Evolutionary conservation across 331 rosid species (phyloP).

Genomic region (Rhamnella rubrinervis): DNA sequence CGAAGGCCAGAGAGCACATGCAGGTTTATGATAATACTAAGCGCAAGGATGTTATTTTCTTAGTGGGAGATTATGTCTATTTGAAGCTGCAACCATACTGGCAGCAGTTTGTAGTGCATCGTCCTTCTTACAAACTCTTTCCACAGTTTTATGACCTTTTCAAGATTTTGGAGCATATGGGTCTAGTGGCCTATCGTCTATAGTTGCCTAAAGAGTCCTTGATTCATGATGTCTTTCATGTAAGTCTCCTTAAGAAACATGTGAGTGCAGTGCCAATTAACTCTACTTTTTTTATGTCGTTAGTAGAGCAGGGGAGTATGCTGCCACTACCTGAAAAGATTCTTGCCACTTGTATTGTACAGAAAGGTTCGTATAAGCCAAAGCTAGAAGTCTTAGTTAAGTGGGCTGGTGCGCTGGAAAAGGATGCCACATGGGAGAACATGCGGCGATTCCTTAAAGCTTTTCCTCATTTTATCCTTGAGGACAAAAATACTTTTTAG

Average conservation of each 20-base stretch:
- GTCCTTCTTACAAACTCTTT: too few relatives aligned
- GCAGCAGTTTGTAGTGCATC: not conserved
- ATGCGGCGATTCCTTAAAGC: not conserved
- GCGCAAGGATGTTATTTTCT: not conserved
- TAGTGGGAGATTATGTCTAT: not conserved
- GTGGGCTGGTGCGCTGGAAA: not conserved
- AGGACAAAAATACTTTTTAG: not conserved
- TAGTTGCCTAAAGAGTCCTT: not conserved
- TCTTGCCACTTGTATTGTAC: not conserved
- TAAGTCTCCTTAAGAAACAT: not conserved
- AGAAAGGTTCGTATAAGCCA: too few relatives aligned
- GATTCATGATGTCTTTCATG: not conserved
- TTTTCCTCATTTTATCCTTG: not conserved
- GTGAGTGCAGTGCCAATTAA: not conserved
- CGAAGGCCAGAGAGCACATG: not conserved
- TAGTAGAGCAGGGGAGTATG: not conserved
- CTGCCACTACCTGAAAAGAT: not conserved
- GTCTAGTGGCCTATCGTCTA: not conserved
- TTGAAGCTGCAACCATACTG: not conserved
- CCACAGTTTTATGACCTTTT: not conserved
- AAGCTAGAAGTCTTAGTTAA: not conserved
- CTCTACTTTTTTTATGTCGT: not conserved
- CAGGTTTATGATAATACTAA: too few relatives aligned
- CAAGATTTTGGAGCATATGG: not conserved
- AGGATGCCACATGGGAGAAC: not conserved